Evolutionary conservation across 2,329 filamentous ascomycete species (phyloP).

Genomic region (Oidium heveae): DNA sequence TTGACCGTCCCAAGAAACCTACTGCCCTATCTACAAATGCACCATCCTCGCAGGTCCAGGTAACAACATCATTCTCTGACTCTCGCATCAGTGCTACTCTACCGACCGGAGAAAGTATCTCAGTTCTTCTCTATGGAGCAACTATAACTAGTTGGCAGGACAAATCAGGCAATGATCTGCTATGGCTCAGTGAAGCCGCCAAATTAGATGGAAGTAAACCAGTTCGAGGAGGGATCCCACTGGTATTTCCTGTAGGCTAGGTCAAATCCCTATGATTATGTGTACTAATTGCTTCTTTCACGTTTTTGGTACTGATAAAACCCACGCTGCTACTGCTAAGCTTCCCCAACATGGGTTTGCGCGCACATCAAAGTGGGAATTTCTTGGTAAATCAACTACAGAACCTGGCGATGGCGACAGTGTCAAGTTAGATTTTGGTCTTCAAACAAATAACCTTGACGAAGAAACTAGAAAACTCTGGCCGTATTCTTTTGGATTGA

Average conservation of each 20-base stretch:
- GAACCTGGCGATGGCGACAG: conserved; percentile 35
- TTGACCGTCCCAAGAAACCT: conserved; percentile 71
- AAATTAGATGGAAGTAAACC: conserved; percentile 69
- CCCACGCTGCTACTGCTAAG: conserved; percentile 48
- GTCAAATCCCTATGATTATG: not conserved
- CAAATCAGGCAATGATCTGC: conserved; percentile 49
- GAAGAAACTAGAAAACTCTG: conserved; percentile 46
- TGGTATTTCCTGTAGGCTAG: conserved; percentile 63
- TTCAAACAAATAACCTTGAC: conserved; percentile 47
- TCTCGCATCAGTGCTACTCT: conserved; percentile 53
- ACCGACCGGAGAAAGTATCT: conserved; percentile 65
- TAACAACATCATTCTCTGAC: conserved; percentile 47
- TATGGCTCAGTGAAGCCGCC: conserved; percentile 63
- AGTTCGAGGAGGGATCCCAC: conserved; percentile 71
- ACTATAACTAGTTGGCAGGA: conserved; percentile 89
- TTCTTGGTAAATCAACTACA: conserved; percentile 63
- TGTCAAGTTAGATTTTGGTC: conserved; percentile 88
- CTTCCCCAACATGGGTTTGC: conserved; percentile 92
- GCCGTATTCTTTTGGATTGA: conserved; percentile 68
- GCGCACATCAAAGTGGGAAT: conserved; percentile 75
- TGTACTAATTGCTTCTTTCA: conserved; percentile 14
- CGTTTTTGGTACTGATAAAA: conserved; percentile 67
- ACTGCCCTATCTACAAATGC: conserved; percentile 50
- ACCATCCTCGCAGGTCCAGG: conserved; percentile 47
- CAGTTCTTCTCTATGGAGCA: conserved; percentile 72